phyloP scores from a whole-genome alignment of 2,329 filamentous ascomycete genomes.

The Fusarium irregulare region DNA sequence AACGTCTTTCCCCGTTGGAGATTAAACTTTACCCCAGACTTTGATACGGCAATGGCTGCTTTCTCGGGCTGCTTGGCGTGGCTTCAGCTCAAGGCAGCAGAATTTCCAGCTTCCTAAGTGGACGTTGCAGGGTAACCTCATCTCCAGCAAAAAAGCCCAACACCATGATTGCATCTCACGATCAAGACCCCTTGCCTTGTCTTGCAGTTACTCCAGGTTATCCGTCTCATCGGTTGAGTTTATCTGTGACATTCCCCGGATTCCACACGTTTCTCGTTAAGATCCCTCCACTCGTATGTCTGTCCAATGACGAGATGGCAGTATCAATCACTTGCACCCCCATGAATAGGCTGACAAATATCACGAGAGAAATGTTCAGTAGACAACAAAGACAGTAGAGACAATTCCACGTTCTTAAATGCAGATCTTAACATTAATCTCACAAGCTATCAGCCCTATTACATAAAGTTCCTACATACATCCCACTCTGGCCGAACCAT shows the following conservation, averaged over 20 bases:
- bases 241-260: constrained; percentile 11
- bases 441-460: neutral
- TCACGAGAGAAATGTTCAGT: neutral
- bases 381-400: neutral
- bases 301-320: constrained; percentile 23
- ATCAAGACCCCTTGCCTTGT: constrained; percentile 1
- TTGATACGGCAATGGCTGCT: neutral
- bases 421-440: neutral
- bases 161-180: constrained; percentile 3
- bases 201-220: constrained; percentile 10
- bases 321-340: constrained; percentile 7
- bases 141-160: constrained; percentile 29
- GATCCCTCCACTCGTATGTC: constrained; percentile 5
- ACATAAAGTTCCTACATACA: neutral
- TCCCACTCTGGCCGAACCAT: neutral
- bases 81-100: constrained; percentile 38
- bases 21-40: neutral
- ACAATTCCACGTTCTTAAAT: neutral
- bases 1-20: neutral
- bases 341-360: neutral
- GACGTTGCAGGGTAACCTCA: constrained; percentile 22
- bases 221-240: neutral
- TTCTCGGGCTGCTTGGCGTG: constrained; percentile 10
- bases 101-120: constrained; percentile 34
- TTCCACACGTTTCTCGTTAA: constrained; percentile 32